phyloP scores from a whole-genome alignment of 768 basidiomycete species.

The Psilocybe subaeruginosa region DNA sequence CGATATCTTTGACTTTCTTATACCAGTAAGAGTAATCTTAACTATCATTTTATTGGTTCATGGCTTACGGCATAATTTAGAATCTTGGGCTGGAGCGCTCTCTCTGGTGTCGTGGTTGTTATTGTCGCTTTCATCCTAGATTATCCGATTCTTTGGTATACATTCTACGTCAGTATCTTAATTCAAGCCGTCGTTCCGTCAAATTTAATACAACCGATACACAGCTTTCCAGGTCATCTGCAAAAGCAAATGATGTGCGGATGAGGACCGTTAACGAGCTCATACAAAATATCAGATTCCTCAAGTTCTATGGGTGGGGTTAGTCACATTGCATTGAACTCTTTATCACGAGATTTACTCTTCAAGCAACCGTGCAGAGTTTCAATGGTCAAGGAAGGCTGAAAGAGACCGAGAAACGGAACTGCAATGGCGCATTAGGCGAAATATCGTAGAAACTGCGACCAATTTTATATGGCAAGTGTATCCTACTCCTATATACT shows the following conservation, averaged over 20 bases:
- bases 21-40: slow-evolving; percentile 51
- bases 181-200: background rate
- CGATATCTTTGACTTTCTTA: slow-evolving; percentile 70
- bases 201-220: slow-evolving; percentile 1
- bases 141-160: slow-evolving; percentile 68
- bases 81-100: slow-evolving; percentile 77
- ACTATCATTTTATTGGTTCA: slow-evolving; percentile 1
- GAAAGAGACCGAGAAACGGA: slow-evolving; percentile 60
- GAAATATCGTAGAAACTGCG: slow-evolving; percentile 59
- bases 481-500: slow-evolving; percentile 16
- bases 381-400: slow-evolving; percentile 61
- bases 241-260: slow-evolving; percentile 67
- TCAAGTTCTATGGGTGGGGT: slow-evolving; percentile 80
- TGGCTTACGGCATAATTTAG: slow-evolving; percentile 32
- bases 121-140: slow-evolving; percentile 64
- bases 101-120: slow-evolving; percentile 71
- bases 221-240: slow-evolving; percentile 58
- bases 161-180: slow-evolving; percentile 51
- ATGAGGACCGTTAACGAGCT: slow-evolving; percentile 79
- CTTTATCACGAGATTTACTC: background rate
- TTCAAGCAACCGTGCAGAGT: slow-evolving; percentile 39
- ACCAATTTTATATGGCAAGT: slow-evolving; percentile 71
- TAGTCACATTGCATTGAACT: background rate
- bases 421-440: slow-evolving; percentile 67
- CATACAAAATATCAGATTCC: slow-evolving; percentile 71